Conservation (phyloP, 176 grass and related monocot genomes). For the Phyllostachys edulis region DNA sequence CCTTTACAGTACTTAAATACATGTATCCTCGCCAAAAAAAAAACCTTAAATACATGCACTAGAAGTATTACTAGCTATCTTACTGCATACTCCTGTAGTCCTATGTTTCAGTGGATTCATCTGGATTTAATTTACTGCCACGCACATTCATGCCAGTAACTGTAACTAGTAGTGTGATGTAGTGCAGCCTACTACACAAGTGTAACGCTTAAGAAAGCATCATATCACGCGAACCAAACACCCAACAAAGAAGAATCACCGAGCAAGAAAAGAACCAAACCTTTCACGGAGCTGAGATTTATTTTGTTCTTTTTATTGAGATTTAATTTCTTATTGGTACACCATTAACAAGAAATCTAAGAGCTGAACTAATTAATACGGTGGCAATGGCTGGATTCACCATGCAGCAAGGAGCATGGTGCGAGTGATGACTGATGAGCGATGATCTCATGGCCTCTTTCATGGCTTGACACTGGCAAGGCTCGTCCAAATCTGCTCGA, state of each 20-base stretch:
- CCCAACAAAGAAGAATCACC: constrained; percentile 9
- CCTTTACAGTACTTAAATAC: neutral
- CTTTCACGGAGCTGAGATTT: constrained; percentile 2
- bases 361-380: neutral
- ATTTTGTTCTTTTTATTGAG: neutral
- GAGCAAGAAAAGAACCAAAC: constrained; percentile 45
- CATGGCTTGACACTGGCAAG: neutral
- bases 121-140: neutral
- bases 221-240: constrained; percentile 26
- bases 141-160: neutral
- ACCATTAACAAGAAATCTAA: neutral
- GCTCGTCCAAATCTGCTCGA: constrained; percentile 71
- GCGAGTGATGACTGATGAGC: neutral
- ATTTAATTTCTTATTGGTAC: constrained; percentile 26
- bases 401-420: constrained; percentile 5
- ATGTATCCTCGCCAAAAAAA: neutral
- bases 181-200: constrained; percentile 1
- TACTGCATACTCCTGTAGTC: neutral
- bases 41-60: neutral
- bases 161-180: neutral
- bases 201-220: constrained; percentile 20
- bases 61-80: neutral
- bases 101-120: neutral
- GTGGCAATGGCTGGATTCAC: neutral
- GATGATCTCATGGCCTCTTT: neutral